Evolutionary conservation across 805 yeast species (phyloP).

Genomic region (Naumovozyma dairenensis): DNA sequence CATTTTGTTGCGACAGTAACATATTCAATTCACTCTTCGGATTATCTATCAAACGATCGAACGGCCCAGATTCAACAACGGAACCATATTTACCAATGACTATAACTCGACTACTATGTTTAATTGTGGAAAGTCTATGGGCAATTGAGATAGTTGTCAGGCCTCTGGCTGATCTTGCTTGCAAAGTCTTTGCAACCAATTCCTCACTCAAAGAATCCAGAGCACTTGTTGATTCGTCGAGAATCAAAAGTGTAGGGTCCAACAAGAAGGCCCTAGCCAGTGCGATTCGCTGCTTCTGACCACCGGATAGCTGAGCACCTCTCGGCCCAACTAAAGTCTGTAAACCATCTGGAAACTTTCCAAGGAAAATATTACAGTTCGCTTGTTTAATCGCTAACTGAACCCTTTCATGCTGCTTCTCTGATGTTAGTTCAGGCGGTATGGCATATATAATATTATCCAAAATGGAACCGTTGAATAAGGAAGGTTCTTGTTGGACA

Average conservation of each 20-base stretch:
- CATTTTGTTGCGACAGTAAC: conserved; percentile 28
- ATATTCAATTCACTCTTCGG: conserved; percentile 29
- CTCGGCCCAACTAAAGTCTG: conserved; percentile 81
- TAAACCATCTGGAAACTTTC: conserved; percentile 69
- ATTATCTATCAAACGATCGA: conserved; percentile 39
- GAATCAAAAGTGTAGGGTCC: conserved; percentile 66
- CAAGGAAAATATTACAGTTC: conserved; percentile 60
- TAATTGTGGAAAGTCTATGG: conserved; percentile 81
- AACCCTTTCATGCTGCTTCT: conserved; percentile 51
- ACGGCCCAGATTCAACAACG: conserved; percentile 65
- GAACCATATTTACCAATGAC: conserved; percentile 67
- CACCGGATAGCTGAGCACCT: conserved; percentile 86
- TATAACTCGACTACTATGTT: conserved; percentile 68
- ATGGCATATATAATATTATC: conserved; percentile 78
- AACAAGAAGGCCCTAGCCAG: conserved; percentile 78
- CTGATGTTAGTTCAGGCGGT: conserved; percentile 29
- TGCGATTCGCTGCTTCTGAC: conserved; percentile 89
- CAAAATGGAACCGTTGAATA: conserved; percentile 75
- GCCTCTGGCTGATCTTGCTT: conserved; percentile 43
- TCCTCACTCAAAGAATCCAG: conserved; percentile 83
- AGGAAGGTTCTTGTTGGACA: conserved; percentile 86
- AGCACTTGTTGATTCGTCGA: conserved; percentile 95
- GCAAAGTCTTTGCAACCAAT: conserved; percentile 66
- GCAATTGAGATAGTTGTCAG: conserved; percentile 83
- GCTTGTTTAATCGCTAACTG: conserved; percentile 56